Base-by-base conservation (phyloP, 2,329 filamentous ascomycete genomes). In the Aspergillus calidoustus region DNA sequence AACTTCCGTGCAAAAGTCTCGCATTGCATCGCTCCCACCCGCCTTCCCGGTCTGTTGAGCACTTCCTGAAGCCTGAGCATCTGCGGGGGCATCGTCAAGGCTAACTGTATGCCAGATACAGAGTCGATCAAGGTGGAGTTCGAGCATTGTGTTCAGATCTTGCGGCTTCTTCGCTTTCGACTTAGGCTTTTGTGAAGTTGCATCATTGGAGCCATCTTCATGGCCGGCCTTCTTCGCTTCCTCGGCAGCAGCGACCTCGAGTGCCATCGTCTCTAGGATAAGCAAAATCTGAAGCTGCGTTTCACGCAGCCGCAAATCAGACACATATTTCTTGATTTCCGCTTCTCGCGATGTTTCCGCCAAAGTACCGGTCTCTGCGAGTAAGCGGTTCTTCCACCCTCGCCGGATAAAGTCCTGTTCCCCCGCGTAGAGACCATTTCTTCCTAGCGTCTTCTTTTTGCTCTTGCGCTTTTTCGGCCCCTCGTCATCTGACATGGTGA, bases 101-200 rank as follows among this genome's bases (percentile, higher is more conserved):
- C 73, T 77, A 53, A 83, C 78, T 28, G 80, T 77, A 68, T 83
- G 80, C 81, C 81, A 83, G 56, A 83, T 83, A 62, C 81, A 82
- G 28, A 83, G 70, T 57, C 81, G 74, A 61, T 83, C 81, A 17
- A 82, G 69, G 28, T 82, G 76, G 1, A 82, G 71, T 58, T 83
- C 81, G 19, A 83, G 73, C 25, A 82, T 71, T 4, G 77, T 71
- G 48, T 74, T 71, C 38, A 83, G 65, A 67, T 82, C 76, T 52
- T 79, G 78, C 8, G 69, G 64, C 59, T 79, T 82, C 63, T 79
- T 81, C 11, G 63, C 43, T 51, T 71, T 77, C 31, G 68, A 53
- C 59, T 71, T 71, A 9, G 38, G 46, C 31, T 57, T 62, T 55
- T 68, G 72, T 17, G 63, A 31, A 19, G 60, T 63, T 11, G 64